Evolutionary conservation across 2,329 filamentous ascomycete species (phyloP), one percentile per base, ranked within the genome.

Genomic region (Amylocarpus encephaloides): DNA sequence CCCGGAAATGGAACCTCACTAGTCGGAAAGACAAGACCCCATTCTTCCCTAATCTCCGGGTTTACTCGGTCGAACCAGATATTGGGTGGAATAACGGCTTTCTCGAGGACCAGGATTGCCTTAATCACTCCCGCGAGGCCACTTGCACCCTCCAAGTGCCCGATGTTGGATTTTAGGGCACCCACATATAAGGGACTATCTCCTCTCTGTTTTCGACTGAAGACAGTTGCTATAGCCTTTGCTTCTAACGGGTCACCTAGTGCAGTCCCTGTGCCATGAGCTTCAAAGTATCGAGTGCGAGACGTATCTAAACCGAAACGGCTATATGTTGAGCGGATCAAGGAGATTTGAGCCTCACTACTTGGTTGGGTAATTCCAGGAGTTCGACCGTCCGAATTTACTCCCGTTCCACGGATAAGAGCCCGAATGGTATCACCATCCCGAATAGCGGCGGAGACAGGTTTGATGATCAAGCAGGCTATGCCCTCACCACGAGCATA

Each of bases 401-500:
- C 56, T 6, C 66, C 70, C 9, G 64, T 68, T 0, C 61, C 65
- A n/a, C 67, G 60, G 26, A 75, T 72, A 4, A 75, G 59, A 5
- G 72, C 74, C 5, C 76, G 71, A 49, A 81, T 77, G 0, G 73
- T 74, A 59, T 85, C 79, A 19, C 77, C 76, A 54, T 79, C 76
- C 12, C 68, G 67, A 5, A 84, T 56, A 1, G 82, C 82, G 61
- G 81, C 75, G 5, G 70, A 67, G 0, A 85, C 65, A 1, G 72
- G 72, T 64, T 85, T 85, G 39, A 86, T 60, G 4, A 84, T 59
- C 1, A 85, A 63, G 11, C 78, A 71, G 0, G 73, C 78, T 19
- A 78, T 69, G 1, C 81, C 83, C 58, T 86, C 82, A 1, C 80
- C 82, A 32, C 81, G 71, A 0, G 75, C 79, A 59, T 85, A 86